phyloP scores from a whole-genome alignment of 192 early-diverging fungal genomes.

The Lobosporangium transversale region DNA sequence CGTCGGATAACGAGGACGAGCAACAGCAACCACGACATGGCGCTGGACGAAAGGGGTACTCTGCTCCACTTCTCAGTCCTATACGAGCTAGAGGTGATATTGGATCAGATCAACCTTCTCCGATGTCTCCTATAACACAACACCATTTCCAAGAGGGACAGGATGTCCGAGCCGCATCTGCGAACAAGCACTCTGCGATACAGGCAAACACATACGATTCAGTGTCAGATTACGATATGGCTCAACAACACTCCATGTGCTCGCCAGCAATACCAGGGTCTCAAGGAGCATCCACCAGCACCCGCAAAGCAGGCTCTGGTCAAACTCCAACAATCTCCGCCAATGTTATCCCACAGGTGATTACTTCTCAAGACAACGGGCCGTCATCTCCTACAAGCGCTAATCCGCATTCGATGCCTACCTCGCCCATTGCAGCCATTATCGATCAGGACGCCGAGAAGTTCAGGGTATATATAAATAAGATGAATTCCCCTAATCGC shows the following conservation, averaged over 20 bases:
- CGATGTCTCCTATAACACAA: conserved; percentile 12
- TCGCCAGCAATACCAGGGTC: conserved; percentile 4
- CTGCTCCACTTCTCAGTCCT: conserved; percentile 19
- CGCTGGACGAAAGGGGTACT: conserved; percentile 28
- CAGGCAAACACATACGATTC: conserved; percentile 20
- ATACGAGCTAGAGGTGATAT: conserved; percentile 19
- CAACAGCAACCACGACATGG: conserved; percentile 7
- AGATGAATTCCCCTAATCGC: conserved; percentile 16
- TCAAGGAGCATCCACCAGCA: background rate
- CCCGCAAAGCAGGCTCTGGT: conserved; percentile 31
- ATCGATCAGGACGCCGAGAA: conserved; percentile 53
- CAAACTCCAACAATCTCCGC: conserved; percentile 27
- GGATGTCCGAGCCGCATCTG: conserved; percentile 6
- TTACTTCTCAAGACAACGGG: background rate
- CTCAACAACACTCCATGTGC: conserved; percentile 1
- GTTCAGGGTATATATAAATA: conserved; percentile 47
- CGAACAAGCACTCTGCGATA: conserved; percentile 3
- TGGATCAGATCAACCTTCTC: conserved; percentile 21
- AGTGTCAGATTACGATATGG: background rate
- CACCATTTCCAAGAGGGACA: conserved; percentile 5
- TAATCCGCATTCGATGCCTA: background rate
- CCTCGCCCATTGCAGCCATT: conserved; percentile 39
- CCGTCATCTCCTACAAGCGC: conserved; percentile 20
- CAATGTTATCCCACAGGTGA: background rate
- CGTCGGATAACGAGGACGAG: conserved; percentile 48